Evolutionary conservation across 257 asterid species (phyloP).

Genomic region (Galeopsis tetrahit): DNA sequence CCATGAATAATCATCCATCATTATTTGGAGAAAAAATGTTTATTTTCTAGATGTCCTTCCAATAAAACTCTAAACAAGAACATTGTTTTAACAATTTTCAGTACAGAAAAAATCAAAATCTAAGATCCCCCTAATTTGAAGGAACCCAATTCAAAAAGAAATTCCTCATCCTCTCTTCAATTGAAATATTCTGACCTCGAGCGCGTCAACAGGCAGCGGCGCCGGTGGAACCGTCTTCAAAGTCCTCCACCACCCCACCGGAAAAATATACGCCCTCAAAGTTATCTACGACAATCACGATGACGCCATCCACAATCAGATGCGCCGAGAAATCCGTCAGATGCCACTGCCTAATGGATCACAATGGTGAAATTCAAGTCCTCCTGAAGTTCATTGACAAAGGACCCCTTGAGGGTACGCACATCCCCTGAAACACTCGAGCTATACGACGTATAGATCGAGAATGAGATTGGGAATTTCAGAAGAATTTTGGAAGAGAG

Average conservation of each 20-base stretch:
- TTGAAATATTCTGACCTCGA: constrained; percentile 66
- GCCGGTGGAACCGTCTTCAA: constrained; percentile 93
- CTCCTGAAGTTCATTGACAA: constrained; percentile 81
- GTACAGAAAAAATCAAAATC: too few species aligned
- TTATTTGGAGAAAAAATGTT: too few species aligned
- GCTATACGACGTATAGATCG: too few species aligned
- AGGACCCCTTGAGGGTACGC: constrained; percentile 76
- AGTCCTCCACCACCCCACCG: constrained; percentile 84
- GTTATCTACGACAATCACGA: constrained; percentile 88
- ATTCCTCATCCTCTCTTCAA: constrained; percentile 32
- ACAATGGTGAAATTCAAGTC: constrained; percentile 83
- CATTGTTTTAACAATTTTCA: too few species aligned
- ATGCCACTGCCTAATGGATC: constrained; percentile 75
- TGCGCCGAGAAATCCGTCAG: constrained; percentile 88
- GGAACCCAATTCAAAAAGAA: too few species aligned
- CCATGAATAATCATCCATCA: too few species aligned
- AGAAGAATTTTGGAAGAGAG: too few species aligned
- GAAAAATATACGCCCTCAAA: constrained; percentile 68
- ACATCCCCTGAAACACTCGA: too few species aligned
- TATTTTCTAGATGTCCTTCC: too few species aligned
- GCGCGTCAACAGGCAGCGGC: constrained; percentile 80
- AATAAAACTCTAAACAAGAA: too few species aligned
- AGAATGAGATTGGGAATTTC: too few species aligned
- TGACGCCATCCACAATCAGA: constrained; percentile 74
- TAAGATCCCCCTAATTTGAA: too few species aligned